A percentile compares a stretch with the other conserved stretches of the same genome.
These are phyloP conservation scores for Diatrype stigma DNA, from an alignment of 2,329 filamentous ascomycete species.

Conservation along the genomic window DNA sequence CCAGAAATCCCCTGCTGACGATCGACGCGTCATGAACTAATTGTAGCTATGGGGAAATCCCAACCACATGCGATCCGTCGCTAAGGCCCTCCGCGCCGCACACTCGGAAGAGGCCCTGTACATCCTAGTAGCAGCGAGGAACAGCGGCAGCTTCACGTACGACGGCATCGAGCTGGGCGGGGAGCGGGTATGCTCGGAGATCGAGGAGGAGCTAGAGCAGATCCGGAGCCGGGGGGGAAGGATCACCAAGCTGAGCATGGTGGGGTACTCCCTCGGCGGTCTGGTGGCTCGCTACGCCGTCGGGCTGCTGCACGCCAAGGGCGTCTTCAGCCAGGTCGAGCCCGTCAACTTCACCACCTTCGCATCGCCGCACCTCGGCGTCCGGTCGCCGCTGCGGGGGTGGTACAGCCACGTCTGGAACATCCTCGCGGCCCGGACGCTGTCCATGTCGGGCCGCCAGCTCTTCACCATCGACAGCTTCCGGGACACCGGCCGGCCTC, in stretches of 20 bases:
- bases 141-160: slow-evolving; percentile 68
- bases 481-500: slow-evolving; percentile 72
- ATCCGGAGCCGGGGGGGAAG: slow-evolving; percentile 60
- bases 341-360: slow-evolving; percentile 95
- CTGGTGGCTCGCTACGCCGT: slow-evolving; percentile 82
- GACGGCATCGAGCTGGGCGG: slow-evolving; percentile 66
- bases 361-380: slow-evolving; percentile 78
- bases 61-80: slow-evolving; percentile 64
- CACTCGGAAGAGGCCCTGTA: slow-evolving; percentile 62
- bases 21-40: neutral
- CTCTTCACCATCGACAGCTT: slow-evolving; percentile 85
- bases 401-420: slow-evolving; percentile 71
- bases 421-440: slow-evolving; percentile 71
- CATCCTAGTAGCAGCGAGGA: slow-evolving; percentile 68
- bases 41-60: slow-evolving; percentile 76
- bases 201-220: slow-evolving; percentile 57
- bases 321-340: slow-evolving; percentile 72
- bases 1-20: neutral
- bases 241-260: slow-evolving; percentile 77
- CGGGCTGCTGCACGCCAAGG: slow-evolving; percentile 76
- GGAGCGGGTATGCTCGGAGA: slow-evolving; percentile 63
- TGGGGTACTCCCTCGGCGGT: slow-evolving; percentile 88
- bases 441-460: slow-evolving; percentile 81
- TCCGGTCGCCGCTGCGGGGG: slow-evolving; percentile 64
- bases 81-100: slow-evolving; percentile 58